phyloP scores from a whole-genome alignment of 192 early-diverging fungal species.

The Chytriomyces confervae region DNA sequence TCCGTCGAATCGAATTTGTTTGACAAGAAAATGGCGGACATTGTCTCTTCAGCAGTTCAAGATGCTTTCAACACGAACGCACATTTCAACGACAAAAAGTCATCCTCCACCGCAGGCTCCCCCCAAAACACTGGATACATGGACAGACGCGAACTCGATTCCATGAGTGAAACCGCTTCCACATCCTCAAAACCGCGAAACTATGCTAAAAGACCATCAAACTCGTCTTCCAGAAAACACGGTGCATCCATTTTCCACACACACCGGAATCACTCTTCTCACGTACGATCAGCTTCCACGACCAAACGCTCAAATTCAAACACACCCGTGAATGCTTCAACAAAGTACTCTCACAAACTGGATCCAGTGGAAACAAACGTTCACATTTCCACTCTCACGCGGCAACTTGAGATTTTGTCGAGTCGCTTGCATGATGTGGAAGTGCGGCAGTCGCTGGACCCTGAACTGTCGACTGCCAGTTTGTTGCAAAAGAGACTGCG shows the following conservation, averaged over 20 bases:
- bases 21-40: too few species aligned
- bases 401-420: constrained; percentile 1
- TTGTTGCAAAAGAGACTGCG: neutral
- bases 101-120: too few species aligned
- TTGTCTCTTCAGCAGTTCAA: too few species aligned
- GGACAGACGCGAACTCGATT: too few species aligned
- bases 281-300: neutral
- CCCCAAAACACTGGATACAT: too few species aligned
- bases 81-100: too few species aligned
- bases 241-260: neutral
- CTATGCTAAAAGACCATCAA: neutral
- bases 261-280: neutral
- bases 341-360: neutral
- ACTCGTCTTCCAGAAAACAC: neutral
- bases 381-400: constrained; percentile 3
- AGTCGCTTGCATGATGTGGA: constrained; percentile 8
- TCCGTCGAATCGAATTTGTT: too few species aligned
- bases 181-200: too few species aligned
- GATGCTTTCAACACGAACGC: too few species aligned
- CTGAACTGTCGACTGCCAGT: neutral
- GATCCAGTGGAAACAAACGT: neutral
- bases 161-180: too few species aligned
- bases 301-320: neutral
- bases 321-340: neutral
- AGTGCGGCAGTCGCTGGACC: neutral